Evolutionary conservation across 2,329 filamentous ascomycete species (phyloP).

Genomic region (Xylariaceae sp.): DNA sequence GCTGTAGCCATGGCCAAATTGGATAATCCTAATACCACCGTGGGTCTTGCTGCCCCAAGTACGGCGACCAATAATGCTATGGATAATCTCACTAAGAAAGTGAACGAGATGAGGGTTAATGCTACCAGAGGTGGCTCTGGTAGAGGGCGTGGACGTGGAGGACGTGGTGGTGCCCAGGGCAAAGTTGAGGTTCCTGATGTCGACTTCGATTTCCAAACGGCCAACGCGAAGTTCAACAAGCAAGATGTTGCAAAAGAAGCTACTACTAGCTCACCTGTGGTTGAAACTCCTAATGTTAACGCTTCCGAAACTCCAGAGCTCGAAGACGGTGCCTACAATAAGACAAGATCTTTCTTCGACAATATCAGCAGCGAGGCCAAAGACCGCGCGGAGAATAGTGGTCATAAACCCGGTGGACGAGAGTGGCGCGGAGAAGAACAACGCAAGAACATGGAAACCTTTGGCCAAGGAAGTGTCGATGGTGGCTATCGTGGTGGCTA

Average conservation of each 20-base stretch:
- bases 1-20: slow-evolving; percentile 81
- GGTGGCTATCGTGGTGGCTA: slow-evolving; percentile 76
- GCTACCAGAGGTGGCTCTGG: slow-evolving; percentile 59
- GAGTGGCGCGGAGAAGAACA: slow-evolving; percentile 94
- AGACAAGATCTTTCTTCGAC: slow-evolving; percentile 91
- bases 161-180: slow-evolving; percentile 52
- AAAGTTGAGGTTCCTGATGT: slow-evolving; percentile 89
- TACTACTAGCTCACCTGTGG: slow-evolving; percentile 75
- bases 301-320: slow-evolving; percentile 45
- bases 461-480: slow-evolving; percentile 95
- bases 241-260: slow-evolving; percentile 88
- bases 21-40: slow-evolving; percentile 43
- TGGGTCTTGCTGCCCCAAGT: slow-evolving; percentile 31
- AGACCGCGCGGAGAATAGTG: slow-evolving; percentile 78
- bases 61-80: slow-evolving; percentile 56
- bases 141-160: slow-evolving; percentile 55
- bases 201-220: slow-evolving; percentile 89
- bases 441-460: slow-evolving; percentile 95
- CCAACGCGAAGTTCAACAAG: slow-evolving; percentile 90
- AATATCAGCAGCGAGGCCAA: slow-evolving; percentile 96
- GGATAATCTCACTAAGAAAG: slow-evolving; percentile 76
- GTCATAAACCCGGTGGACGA: slow-evolving; percentile 74
- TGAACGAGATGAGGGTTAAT: slow-evolving; percentile 77
- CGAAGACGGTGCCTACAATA: slow-evolving; percentile 74
- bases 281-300: slow-evolving; percentile 55